Base-by-base conservation (phyloP, 2,329 filamentous ascomycete species). In the Didymella arachidicola region DNA sequence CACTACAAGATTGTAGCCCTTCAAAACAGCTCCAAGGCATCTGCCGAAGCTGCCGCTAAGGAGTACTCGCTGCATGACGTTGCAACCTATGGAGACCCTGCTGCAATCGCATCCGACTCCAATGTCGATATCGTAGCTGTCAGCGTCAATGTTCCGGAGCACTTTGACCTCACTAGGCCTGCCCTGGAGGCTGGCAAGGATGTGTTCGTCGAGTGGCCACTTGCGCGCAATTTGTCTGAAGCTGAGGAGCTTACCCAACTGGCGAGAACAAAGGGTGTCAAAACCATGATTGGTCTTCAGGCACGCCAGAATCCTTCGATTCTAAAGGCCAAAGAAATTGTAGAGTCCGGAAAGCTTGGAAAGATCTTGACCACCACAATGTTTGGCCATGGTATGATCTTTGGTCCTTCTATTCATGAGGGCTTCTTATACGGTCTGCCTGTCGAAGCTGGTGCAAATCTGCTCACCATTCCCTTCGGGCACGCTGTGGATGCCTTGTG, bases 151-250 rank as follows among this genome's bases (percentile, higher is more conserved):
- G 79, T 84, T 3, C 76, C 75, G 11, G 69, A 74, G 19, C 81
- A 83, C 57, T 80, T 79, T 56, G 58, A 66, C 8, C 65, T 81
- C 14, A 72, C 79, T 11, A 77, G 75, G 41, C 79, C 81, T 1
- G 77, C 76, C 10, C 63, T 84, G 3, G 68, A 76, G 46, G 78
- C 79, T 4, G 67, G 69, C 4, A 74, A 74, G 45, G 73, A 80
- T 42, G 76, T 82, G 12, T 84, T 80, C 54, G 76, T 79, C n/a
- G 82, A 84, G 63, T 83, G 82, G 81, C 82, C 81, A 3, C 72
- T 83, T 1, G 81, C 73, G 0, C 71, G 74, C 3, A 80, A 77
- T 41, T 51, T 78, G 1, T 60, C 68, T 1, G 75, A 83, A 58
- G 77, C 81, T 0, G 74, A 79, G 43, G 79, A 82, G 60, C 69